These are phyloP conservation scores for Sugiyamaella pinicola DNA, from an alignment of 1,139 yeast genomes.

Conservation along the genomic window DNA sequence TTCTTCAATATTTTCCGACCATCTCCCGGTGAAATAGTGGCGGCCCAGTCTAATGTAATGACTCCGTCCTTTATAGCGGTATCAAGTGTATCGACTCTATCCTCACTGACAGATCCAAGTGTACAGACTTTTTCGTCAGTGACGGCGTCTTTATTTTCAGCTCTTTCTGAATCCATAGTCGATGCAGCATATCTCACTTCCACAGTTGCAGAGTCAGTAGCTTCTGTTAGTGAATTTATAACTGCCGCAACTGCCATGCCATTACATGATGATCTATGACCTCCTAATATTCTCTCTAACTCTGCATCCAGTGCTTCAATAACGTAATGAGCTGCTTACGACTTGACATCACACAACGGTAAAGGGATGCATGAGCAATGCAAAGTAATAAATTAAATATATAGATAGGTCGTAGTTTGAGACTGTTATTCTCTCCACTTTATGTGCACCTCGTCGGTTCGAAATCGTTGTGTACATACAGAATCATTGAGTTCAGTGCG, in stretches of 20 bases:
- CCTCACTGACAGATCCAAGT: too few relatives aligned
- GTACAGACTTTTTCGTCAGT: too few relatives aligned
- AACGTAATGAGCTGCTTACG: too few relatives aligned
- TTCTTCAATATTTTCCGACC: conserved; percentile 47
- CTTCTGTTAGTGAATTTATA: too few relatives aligned
- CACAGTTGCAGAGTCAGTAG: too few relatives aligned
- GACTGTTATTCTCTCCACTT: conserved; percentile 56
- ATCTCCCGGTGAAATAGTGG: conserved; percentile 9
- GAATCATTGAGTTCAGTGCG: conserved; percentile 61
- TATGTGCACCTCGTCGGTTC: conserved; percentile 93
- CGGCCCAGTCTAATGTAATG: conserved; percentile 3
- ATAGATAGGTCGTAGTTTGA: too few relatives aligned
- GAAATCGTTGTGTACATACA: conserved; percentile 87
- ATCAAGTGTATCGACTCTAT: not conserved
- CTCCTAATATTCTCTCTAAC: not conserved
- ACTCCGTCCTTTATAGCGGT: not conserved
- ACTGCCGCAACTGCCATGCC: not conserved
- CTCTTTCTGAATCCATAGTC: not conserved
- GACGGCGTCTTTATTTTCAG: too few relatives aligned
- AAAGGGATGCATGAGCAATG: conserved; percentile 1
- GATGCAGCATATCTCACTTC: too few relatives aligned
- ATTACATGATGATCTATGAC: conserved; percentile 11
- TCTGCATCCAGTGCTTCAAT: too few relatives aligned
- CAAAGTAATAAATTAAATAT: conserved; percentile 6
- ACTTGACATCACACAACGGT: too few relatives aligned